Percentiles rank a stretch among this genome's conserved stretches.
Evolutionary conservation across 805 yeast genomes (phyloP).

Genomic region (Pichia californica): DNA sequence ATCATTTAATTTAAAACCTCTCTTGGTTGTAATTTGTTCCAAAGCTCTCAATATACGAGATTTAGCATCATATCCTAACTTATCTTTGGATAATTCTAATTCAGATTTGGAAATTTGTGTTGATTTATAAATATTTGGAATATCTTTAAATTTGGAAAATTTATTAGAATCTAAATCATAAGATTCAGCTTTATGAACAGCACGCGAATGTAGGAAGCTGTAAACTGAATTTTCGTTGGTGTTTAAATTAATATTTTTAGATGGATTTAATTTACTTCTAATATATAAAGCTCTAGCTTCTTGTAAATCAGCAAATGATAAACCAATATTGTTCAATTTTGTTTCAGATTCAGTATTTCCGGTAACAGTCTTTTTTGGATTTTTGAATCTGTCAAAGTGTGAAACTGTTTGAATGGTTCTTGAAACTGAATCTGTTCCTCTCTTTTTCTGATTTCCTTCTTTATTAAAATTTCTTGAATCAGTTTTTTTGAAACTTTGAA

Average conservation of each 20-base stretch:
- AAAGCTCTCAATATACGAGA: conserved; percentile 26
- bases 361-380: conserved; percentile 1
- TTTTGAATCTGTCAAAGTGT: conserved; percentile 13
- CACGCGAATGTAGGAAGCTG: conserved; percentile 9
- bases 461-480: neutral
- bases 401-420: conserved; percentile 10
- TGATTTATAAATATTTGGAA: neutral
- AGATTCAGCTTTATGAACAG: neutral
- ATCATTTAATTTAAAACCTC: conserved; percentile 21
- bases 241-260: neutral
- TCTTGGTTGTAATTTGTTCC: conserved; percentile 18
- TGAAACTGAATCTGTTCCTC: neutral
- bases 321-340: conserved; percentile 10
- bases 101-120: conserved; percentile 12
- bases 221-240: neutral
- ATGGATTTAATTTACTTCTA: conserved; percentile 9
- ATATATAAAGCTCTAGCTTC: conserved; percentile 11
- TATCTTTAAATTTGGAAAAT: conserved; percentile 3
- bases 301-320: conserved; percentile 9
- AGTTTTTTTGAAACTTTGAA: conserved; percentile 1
- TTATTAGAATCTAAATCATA: conserved; percentile 2
- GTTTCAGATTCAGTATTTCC: neutral
- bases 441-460: neutral
- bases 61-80: conserved; percentile 22
- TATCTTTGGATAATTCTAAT: conserved; percentile 22